A percentile compares a stretch with the other conserved stretches of the same genome.
Evolutionary conservation across 2,329 filamentous ascomycete species (phyloP).

Genomic region (Colletotrichum liriopes): DNA sequence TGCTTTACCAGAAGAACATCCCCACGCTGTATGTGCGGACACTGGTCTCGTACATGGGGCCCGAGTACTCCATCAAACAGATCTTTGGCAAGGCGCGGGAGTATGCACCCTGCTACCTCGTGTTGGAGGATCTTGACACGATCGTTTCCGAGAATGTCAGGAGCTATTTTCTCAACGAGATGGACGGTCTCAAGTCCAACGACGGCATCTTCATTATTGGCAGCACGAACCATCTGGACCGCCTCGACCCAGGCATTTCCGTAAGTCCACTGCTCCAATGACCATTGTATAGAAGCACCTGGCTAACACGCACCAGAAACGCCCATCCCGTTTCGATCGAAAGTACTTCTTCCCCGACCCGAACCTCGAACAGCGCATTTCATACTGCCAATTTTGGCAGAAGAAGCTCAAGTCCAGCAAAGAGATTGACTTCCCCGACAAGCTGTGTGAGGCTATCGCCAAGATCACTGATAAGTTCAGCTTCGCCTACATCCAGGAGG

Average conservation of each 20-base stretch:
- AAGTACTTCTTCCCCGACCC: constrained; percentile 78
- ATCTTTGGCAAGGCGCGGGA: constrained; percentile 74
- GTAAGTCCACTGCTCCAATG: constrained; percentile 50
- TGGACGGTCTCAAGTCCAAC: constrained; percentile 79
- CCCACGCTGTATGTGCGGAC: constrained; percentile 76
- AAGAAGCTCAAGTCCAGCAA: constrained; percentile 69
- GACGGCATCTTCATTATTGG: constrained; percentile 81
- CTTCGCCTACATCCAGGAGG: constrained; percentile 80
- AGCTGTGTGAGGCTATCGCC: constrained; percentile 72
- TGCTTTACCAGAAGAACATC: constrained; percentile 69
- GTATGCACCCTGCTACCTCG: constrained; percentile 77
- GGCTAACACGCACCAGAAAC: constrained; percentile 59
- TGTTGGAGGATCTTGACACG: constrained; percentile 81
- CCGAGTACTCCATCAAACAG: constrained; percentile 67
- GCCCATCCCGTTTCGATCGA: constrained; percentile 77
- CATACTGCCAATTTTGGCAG: constrained; percentile 77
- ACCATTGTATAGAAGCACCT: background rate
- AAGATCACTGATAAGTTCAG: constrained; percentile 76
- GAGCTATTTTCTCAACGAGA: constrained; percentile 81
- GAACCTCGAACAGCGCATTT: constrained; percentile 65
- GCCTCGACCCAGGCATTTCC: constrained; percentile 76
- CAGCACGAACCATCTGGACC: constrained; percentile 77
- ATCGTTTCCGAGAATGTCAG: constrained; percentile 73
- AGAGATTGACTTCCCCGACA: constrained; percentile 73
- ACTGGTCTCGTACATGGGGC: constrained; percentile 65